These are phyloP conservation scores for Linderniella brevidens DNA, from an alignment of 257 asterid species.

Conservation along the genomic window DNA sequence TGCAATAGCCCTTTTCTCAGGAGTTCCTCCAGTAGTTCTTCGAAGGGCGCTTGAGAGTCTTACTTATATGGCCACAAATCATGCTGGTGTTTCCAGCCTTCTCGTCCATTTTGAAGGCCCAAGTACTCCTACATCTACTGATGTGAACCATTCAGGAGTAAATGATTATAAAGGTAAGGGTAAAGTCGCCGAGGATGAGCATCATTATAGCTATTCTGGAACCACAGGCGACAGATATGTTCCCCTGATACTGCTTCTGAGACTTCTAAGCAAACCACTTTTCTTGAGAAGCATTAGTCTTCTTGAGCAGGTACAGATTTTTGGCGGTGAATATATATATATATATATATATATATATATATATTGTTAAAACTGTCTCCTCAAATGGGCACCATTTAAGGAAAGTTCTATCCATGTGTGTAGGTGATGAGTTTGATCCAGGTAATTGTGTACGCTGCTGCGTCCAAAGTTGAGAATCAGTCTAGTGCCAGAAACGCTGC, in stretches of 20 bases:
- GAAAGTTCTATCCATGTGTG: no score
- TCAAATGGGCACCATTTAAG: no score
- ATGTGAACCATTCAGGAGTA: constrained; percentile 17
- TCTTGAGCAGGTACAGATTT: constrained; percentile 97
- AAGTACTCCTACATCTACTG: constrained; percentile 32
- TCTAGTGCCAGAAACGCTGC: constrained; percentile 35
- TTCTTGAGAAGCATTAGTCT: constrained; percentile 71
- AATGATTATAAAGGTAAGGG: constrained; percentile 55
- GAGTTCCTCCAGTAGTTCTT: constrained; percentile 92
- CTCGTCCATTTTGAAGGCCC: constrained; percentile 69
- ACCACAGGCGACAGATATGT: constrained; percentile 35
- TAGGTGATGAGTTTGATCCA: constrained; percentile 89
- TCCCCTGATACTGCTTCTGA: constrained; percentile 73
- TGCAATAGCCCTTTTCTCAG: constrained; percentile 41
- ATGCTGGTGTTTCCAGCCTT: constrained; percentile 76
- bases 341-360: constrained; percentile 1
- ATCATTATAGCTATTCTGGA: constrained; percentile 18
- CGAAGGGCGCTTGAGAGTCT: constrained; percentile 78
- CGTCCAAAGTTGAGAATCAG: constrained; percentile 51
- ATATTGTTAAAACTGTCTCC: constrained; percentile 6
- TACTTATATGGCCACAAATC: constrained; percentile 78
- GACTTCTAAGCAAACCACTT: constrained; percentile 70
- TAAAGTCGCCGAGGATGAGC: constrained; percentile 38
- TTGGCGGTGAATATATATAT: no score
- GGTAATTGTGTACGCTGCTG: constrained; percentile 79